Conservation (phyloP, 1,139 yeast genomes). For the Arxiozyma bovina region DNA sequence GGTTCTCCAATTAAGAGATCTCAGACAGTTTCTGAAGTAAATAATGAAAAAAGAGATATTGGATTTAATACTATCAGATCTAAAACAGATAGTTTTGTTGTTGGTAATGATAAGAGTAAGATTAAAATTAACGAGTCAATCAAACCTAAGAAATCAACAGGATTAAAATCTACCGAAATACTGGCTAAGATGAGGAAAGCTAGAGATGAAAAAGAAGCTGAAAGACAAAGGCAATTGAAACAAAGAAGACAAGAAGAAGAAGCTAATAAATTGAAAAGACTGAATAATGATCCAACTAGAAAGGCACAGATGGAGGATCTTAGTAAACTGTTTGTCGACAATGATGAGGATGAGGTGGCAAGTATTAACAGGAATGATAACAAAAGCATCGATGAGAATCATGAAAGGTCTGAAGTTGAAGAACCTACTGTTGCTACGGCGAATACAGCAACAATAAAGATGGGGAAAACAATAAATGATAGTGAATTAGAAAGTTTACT, state of each 20-base stretch:
- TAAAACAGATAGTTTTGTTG: constrained; percentile 6
- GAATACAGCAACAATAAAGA: neutral
- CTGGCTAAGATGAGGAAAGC: constrained; percentile 29
- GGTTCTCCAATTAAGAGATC: neutral
- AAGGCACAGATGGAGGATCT: constrained; percentile 26
- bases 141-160: constrained; percentile 13
- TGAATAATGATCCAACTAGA: constrained; percentile 19
- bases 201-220: constrained; percentile 28
- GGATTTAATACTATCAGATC: constrained; percentile 8
- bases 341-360: constrained; percentile 19
- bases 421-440: neutral
- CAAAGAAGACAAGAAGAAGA: constrained; percentile 18
- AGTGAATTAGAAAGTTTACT: constrained; percentile 23
- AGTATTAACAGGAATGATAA: neutral
- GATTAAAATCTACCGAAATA: constrained; percentile 28
- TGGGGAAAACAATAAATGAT: neutral
- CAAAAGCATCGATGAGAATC: neutral
- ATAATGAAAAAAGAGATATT: neutral
- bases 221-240: constrained; percentile 23
- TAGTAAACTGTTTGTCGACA: constrained; percentile 26
- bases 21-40: neutral
- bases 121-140: neutral
- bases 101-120: constrained; percentile 1
- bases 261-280: constrained; percentile 6
- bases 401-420: neutral